Percentiles rank a stretch among this genome's conserved stretches.
phyloP scores from a whole-genome alignment of 257 asterid species.

The Misopates orontium region DNA sequence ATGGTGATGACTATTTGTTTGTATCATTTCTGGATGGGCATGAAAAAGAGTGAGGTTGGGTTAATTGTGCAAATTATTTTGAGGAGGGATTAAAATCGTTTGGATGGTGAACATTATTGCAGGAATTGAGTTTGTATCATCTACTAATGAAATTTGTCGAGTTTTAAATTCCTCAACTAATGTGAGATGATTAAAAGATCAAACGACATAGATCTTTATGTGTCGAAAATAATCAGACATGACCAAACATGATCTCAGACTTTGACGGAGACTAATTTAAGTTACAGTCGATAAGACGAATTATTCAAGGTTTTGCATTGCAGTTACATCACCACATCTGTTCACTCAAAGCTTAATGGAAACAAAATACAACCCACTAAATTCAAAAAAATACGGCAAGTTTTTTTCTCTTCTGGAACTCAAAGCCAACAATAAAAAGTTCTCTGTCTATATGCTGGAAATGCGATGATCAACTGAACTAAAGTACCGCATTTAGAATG shows the following conservation, averaged over 20 bases:
- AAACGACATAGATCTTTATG: not conserved
- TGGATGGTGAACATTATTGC: too few species aligned
- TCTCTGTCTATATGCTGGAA: constrained; percentile 23
- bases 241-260: not conserved
- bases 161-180: not conserved
- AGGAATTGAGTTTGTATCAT: not conserved
- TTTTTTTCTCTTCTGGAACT: constrained; percentile 17
- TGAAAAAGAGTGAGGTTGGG: too few species aligned
- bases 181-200: not conserved
- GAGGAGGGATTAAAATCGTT: too few species aligned
- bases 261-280: too few species aligned
- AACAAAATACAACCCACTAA: constrained; percentile 10
- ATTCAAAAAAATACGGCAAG: too few species aligned
- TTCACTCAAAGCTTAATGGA: not conserved
- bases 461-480: constrained; percentile 1
- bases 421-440: constrained; percentile 28
- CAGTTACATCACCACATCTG: not conserved
- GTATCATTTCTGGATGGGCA: too few species aligned
- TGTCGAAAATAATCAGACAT: not conserved
- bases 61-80: too few species aligned
- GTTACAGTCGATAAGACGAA: not conserved
- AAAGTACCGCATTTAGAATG: constrained; percentile 16
- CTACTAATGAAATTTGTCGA: not conserved
- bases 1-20: too few species aligned
- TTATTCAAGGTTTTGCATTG: not conserved